phyloP scores from a whole-genome alignment of 164 flowering plant species.

The Kingdonia uniflora region DNA sequence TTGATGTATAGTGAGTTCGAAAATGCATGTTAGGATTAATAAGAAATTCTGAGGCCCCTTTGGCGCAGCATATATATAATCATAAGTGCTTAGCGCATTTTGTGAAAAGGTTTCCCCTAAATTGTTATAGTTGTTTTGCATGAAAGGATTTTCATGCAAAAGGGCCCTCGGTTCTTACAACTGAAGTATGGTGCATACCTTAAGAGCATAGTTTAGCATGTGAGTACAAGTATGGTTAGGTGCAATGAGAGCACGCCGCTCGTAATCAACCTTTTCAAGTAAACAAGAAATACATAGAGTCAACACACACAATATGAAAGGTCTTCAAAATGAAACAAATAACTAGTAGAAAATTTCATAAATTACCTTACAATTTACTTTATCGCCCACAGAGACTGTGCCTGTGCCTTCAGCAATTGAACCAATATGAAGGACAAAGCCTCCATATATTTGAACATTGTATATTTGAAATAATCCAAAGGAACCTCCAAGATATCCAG shows the following conservation, averaged over 20 bases:
- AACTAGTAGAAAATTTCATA: background rate
- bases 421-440: slow-evolving; percentile 88
- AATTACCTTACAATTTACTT: slow-evolving; percentile 71
- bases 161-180: too few relatives aligned
- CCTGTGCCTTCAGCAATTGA: slow-evolving; percentile 33
- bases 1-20: background rate
- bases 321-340: background rate
- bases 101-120: too few relatives aligned
- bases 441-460: slow-evolving; percentile 84
- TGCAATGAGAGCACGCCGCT: slow-evolving; percentile 77
- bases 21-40: too few relatives aligned
- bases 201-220: slow-evolving; percentile 92
- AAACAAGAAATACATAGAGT: slow-evolving; percentile 2
- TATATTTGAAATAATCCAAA: slow-evolving; percentile 63
- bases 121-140: too few relatives aligned
- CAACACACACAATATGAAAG: background rate
- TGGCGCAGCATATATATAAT: too few relatives aligned
- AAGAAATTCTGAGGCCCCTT: too few relatives aligned
- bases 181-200: slow-evolving; percentile 36
- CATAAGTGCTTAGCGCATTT: too few relatives aligned
- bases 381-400: slow-evolving; percentile 51
- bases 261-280: slow-evolving; percentile 76
- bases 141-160: too few relatives aligned
- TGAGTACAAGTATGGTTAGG: slow-evolving; percentile 99
- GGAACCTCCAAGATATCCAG: slow-evolving; percentile 64